Base-by-base conservation (phyloP, 148 eudicot species). In the Fagopyrum esculentum region DNA sequence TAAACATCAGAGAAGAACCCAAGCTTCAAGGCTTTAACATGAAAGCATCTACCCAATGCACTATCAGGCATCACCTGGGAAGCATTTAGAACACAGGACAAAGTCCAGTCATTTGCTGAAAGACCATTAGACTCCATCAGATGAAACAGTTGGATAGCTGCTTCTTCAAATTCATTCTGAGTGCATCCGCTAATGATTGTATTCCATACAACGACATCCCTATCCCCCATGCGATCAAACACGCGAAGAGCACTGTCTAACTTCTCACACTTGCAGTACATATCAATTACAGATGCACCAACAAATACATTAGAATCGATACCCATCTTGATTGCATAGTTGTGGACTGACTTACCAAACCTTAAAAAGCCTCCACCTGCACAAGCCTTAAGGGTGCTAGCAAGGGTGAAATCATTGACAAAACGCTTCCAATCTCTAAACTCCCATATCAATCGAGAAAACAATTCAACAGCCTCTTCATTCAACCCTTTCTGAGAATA, bases 121-220 rank as follows among this genome's bases (percentile, higher is more conserved):
- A 80, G 30, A 54, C 80, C 81, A 6, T 29, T n/a, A 17, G 43
- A 66, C 22, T 70, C 73, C 83, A 85, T 77, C 69, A 45, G 56
- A 73, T 73, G 45, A 49, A 79, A 84, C 72, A 84, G 76, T 4
- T 70, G 76, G 60, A 84, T 43, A 11, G 83, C 84, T 77, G 75
- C 83, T 35, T 82, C 81, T 75, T 73, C 87, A 69, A 73, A 75
- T 50, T 71, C 81, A 59, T 77, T 84, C 49, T 81, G 86, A 3
- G 87, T 77, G 81, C 85, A 87, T 9, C 87, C 93, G 22, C 80
- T 84, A 77, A 90, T 84, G 81, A 87, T 82, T 30, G 84, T 71
- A 79, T 87, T 85, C 90, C 90, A 87, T 29, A 83, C 86, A 3
- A 87, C 84, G 61, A 82, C 61, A 81, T 87, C 87, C 76, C 61